Conservation (phyloP, 176 grass and related monocot genomes). For the Paspalum notatum region DNA sequence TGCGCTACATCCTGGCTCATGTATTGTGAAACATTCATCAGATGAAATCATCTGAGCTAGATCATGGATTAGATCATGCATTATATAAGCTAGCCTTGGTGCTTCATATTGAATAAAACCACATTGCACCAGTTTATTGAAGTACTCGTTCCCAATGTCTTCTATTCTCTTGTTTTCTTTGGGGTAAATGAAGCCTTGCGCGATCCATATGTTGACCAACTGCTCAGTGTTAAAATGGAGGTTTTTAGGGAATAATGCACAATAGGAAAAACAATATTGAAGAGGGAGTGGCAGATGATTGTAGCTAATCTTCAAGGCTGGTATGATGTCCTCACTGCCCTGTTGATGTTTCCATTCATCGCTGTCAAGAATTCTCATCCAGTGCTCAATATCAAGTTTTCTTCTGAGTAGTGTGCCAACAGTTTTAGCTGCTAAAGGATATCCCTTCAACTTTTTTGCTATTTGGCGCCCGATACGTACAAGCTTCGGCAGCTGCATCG, state of each 20-base stretch:
- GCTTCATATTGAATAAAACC: constrained; percentile 19
- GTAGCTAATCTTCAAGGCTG: constrained; percentile 27
- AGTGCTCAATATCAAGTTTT: constrained; percentile 26
- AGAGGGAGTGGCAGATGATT: constrained; percentile 9
- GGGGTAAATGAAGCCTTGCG: constrained; percentile 17
- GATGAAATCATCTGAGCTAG: constrained; percentile 16
- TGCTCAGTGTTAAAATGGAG: background rate
- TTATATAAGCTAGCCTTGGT: background rate
- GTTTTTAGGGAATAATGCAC: constrained; percentile 8
- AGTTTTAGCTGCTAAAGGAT: constrained; percentile 42
- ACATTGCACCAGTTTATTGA: constrained; percentile 21
- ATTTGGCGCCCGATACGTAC: constrained; percentile 14
- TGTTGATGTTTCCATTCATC: constrained; percentile 15
- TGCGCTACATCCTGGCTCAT: background rate
- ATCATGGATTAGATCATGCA: too few species aligned
- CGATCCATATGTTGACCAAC: constrained; percentile 30
- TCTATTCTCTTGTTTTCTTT: constrained; percentile 28
- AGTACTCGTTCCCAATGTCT: constrained; percentile 9
- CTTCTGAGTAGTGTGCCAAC: constrained; percentile 15
- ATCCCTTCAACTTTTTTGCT: constrained; percentile 9
- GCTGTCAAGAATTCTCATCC: constrained; percentile 11
- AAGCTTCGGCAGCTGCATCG: background rate
- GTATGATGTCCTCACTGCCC: background rate
- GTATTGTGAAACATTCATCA: constrained; percentile 23
- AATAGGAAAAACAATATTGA: constrained; percentile 22